Conservation (phyloP, 441 rosid species). For the Aleurites moluccanus region DNA sequence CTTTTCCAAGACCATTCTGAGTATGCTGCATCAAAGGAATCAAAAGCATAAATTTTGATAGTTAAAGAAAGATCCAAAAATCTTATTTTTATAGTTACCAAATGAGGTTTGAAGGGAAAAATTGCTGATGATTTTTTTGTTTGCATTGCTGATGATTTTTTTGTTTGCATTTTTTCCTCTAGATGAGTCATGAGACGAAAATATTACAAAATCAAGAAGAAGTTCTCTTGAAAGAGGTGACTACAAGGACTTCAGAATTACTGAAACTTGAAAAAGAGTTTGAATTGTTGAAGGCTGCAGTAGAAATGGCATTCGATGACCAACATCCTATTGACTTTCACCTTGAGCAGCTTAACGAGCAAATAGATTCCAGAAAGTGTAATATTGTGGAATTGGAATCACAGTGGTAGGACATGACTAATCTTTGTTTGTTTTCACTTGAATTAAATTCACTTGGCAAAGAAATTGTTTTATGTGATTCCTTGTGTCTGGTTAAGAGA, state of each 20-base stretch:
- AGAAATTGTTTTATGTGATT: background rate
- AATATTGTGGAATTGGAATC: constrained; percentile 45
- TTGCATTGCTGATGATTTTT: constrained; percentile 13
- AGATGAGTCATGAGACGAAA: constrained; percentile 36
- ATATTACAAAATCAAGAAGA: constrained; percentile 35
- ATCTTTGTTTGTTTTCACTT: background rate
- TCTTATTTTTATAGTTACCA: background rate
- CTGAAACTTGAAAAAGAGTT: constrained; percentile 52
- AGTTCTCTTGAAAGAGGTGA: constrained; percentile 33
- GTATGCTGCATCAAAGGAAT: background rate
- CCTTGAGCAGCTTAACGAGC: constrained; percentile 49
- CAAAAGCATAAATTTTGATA: constrained; percentile 11
- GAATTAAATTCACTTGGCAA: background rate
- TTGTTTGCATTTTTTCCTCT: constrained; percentile 20
- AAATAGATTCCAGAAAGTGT: constrained; percentile 40
- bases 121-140: constrained; percentile 7
- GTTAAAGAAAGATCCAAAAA: background rate
- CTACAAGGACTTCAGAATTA: constrained; percentile 42
- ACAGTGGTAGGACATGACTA: constrained; percentile 47
- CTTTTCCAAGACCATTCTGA: background rate
- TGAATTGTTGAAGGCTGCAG: constrained; percentile 51
- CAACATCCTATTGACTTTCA: constrained; percentile 47
- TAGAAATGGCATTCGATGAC: constrained; percentile 53
- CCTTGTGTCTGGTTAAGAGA: background rate
- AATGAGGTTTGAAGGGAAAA: background rate